phyloP scores from a whole-genome alignment of 2,329 filamentous ascomycete species.

The Clonostachys rosea region DNA sequence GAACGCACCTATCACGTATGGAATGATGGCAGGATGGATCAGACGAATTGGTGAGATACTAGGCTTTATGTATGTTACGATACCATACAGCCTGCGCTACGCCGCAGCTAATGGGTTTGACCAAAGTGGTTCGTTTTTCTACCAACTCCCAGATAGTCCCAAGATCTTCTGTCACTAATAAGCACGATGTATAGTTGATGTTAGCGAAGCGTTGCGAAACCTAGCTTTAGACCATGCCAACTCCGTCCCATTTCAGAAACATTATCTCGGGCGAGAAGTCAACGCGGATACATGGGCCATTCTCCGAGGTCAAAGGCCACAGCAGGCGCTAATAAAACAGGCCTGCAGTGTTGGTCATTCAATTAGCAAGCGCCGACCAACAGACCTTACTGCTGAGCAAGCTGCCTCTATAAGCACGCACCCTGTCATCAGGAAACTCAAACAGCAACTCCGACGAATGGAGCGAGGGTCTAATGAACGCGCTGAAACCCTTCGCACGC shows the following conservation, averaged over 20 bases:
- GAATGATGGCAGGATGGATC: too few species aligned
- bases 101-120: too few species aligned
- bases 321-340: not conserved
- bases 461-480: not conserved
- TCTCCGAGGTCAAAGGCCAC: not conserved
- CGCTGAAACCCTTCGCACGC: not conserved
- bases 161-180: not conserved
- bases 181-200: not conserved
- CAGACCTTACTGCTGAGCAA: not conserved
- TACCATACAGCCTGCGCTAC: too few species aligned
- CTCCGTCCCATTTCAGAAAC: not conserved
- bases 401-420: not conserved
- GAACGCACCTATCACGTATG: too few species aligned
- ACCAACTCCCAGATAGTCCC: too few species aligned
- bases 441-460: not conserved
- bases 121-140: too few species aligned
- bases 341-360: not conserved
- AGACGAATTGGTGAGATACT: too few species aligned
- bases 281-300: not conserved
- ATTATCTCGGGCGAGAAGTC: not conserved
- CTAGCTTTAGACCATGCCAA: too few species aligned
- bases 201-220: not conserved
- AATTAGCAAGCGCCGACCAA: not conserved
- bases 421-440: not conserved
- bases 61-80: too few species aligned